These are phyloP conservation scores for Pycnococcus provasolii DNA, from an alignment of 139 green algal species.

Conservation along the genomic window DNA sequence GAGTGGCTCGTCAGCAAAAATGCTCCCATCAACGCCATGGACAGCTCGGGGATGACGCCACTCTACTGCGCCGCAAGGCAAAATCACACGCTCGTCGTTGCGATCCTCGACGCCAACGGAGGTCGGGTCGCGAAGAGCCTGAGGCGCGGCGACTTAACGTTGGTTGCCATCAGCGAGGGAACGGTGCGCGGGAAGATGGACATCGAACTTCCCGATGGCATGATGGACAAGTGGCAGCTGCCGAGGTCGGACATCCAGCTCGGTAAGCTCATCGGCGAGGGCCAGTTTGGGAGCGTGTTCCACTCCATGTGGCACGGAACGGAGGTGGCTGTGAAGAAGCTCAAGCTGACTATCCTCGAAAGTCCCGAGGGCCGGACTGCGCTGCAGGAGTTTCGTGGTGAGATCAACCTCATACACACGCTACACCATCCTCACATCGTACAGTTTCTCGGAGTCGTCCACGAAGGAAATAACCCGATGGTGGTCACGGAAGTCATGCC, in stretches of 20 bases:
- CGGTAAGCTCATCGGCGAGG: constrained; percentile 18
- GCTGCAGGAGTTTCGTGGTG: constrained; percentile 31
- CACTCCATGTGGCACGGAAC: constrained; percentile 37
- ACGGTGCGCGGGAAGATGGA: not conserved
- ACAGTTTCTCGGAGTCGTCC: constrained; percentile 41
- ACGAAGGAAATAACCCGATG: constrained; percentile 11
- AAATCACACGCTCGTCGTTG: constrained; percentile 12
- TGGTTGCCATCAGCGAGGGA: constrained; percentile 2
- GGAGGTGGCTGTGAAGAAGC: constrained; percentile 37
- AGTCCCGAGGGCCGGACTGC: constrained; percentile 9
- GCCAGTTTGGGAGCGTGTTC: constrained; percentile 36
- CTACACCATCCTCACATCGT: constrained; percentile 45
- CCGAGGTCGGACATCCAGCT: constrained; percentile 19
- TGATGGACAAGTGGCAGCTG: not conserved
- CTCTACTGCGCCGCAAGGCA: constrained; percentile 13
- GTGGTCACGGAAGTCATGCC: not conserved
- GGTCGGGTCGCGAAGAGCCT: constrained; percentile 5
- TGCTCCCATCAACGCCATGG: constrained; percentile 12
- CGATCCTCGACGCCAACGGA: constrained; percentile 10
- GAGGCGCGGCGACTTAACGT: not conserved
- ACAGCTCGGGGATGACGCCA: constrained; percentile 20
- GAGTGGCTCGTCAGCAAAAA: constrained; percentile 14
- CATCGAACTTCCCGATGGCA: not conserved
- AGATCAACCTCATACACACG: constrained; percentile 40
- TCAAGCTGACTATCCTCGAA: constrained; percentile 23